phyloP scores from a whole-genome alignment of 768 basidiomycete species.

The Wakefieldia striispora region DNA sequence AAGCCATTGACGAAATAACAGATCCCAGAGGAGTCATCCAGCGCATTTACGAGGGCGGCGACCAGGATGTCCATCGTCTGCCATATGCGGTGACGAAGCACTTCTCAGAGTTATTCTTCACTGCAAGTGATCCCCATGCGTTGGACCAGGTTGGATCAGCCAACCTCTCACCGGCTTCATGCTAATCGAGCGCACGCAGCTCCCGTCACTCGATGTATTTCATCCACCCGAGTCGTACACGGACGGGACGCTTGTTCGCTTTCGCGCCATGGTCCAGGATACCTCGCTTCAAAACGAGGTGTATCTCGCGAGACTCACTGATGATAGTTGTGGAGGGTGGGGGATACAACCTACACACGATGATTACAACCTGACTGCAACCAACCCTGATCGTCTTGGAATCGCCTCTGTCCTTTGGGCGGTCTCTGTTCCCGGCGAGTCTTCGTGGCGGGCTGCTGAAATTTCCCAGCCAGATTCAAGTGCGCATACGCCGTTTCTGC shows the following conservation, averaged over 20 bases:
- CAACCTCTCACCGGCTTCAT: background rate
- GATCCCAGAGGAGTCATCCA: conserved; percentile 49
- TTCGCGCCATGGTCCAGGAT: conserved; percentile 81
- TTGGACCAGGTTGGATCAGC: conserved; percentile 23
- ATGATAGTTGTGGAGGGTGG: conserved; percentile 69
- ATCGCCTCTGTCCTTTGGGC: conserved; percentile 72
- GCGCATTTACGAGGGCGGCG: conserved; percentile 41
- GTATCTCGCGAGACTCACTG: conserved; percentile 52
- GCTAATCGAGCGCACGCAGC: conserved; percentile 37
- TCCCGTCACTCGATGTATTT: conserved; percentile 51
- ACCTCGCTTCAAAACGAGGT: conserved; percentile 72
- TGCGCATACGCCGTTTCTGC: conserved; percentile 12
- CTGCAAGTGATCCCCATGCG: conserved; percentile 29
- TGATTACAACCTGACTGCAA: conserved; percentile 5
- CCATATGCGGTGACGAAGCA: conserved; percentile 43
- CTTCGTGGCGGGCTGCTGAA: conserved; percentile 49
- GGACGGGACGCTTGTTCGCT: conserved; percentile 61
- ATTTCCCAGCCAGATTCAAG: conserved; percentile 20
- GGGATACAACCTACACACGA: conserved; percentile 45
- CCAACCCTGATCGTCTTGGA: conserved; percentile 52
- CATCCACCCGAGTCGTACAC: conserved; percentile 49
- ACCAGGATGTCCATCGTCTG: conserved; percentile 28
- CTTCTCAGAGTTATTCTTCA: conserved; percentile 45
- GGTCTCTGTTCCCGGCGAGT: conserved; percentile 69
- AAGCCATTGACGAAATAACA: conserved; percentile 46